These are phyloP conservation scores for Monosporascus cannonballus DNA, from an alignment of 2,329 filamentous ascomycete species.

Conservation along the genomic window DNA sequence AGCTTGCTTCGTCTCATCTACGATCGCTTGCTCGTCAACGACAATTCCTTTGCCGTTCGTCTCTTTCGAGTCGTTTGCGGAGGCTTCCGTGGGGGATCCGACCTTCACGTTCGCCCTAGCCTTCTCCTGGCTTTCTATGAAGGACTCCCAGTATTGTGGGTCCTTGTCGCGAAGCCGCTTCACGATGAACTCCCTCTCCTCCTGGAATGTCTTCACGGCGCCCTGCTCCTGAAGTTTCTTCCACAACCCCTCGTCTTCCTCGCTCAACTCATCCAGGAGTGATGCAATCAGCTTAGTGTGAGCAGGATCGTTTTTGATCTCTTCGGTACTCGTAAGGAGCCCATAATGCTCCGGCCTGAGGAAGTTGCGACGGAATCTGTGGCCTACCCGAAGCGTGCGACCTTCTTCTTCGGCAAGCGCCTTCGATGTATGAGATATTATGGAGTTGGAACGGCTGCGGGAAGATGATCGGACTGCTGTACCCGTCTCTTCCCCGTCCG, in stretches of 20 bases:
- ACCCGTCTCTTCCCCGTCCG: slow-evolving; percentile 44
- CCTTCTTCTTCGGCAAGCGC: slow-evolving; percentile 53
- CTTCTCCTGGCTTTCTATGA: slow-evolving; percentile 57
- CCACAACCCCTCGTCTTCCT: slow-evolving; percentile 53
- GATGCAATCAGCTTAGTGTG: slow-evolving; percentile 50
- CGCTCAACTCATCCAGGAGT: slow-evolving; percentile 57
- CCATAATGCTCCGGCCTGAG: slow-evolving; percentile 47
- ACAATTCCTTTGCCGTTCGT: slow-evolving; percentile 10
- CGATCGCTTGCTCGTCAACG: slow-evolving; percentile 36
- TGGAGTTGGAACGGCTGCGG: slow-evolving; percentile 46
- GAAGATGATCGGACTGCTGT: slow-evolving; percentile 35
- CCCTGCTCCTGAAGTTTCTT: slow-evolving; percentile 51
- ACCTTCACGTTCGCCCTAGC: slow-evolving; percentile 46
- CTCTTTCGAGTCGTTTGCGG: slow-evolving; percentile 8
- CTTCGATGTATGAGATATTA: slow-evolving; percentile 43
- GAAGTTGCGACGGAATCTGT: slow-evolving; percentile 49
- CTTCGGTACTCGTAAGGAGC: slow-evolving; percentile 41
- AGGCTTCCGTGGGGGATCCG: slow-evolving; percentile 3
- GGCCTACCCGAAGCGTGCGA: slow-evolving; percentile 47
- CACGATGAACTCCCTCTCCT: slow-evolving; percentile 46
- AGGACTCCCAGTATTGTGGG: slow-evolving; percentile 57
- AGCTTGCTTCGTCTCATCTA: slow-evolving; percentile 25
- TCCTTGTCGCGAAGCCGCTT: slow-evolving; percentile 52
- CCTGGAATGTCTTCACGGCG: slow-evolving; percentile 54
- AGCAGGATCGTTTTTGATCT: slow-evolving; percentile 44